A percentile compares a stretch with the other conserved stretches of the same genome.
phyloP scores from a whole-genome alignment of 805 yeast species.

The Pichia scutulata region DNA sequence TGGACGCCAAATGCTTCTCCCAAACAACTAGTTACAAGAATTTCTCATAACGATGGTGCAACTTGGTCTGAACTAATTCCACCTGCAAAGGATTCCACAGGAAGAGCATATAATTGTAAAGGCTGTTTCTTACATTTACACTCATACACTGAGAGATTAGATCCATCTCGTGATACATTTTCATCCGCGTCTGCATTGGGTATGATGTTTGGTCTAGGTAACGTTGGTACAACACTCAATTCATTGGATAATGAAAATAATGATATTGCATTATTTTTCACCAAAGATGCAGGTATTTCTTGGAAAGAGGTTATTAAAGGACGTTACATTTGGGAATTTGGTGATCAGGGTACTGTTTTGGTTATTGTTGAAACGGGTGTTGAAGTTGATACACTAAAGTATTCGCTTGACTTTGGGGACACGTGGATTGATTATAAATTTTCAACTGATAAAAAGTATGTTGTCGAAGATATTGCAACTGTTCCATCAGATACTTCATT shows the following conservation, averaged over 20 bases:
- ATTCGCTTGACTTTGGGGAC: constrained; percentile 73
- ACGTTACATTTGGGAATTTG: constrained; percentile 86
- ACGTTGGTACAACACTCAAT: constrained; percentile 61
- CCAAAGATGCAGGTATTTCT: constrained; percentile 84
- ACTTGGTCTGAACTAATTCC: constrained; percentile 71
- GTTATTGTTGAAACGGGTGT: constrained; percentile 57
- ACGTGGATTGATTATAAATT: constrained; percentile 68
- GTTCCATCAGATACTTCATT: constrained; percentile 88
- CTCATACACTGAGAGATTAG: constrained; percentile 83
- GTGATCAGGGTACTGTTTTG: constrained; percentile 87
- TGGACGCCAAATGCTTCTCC: constrained; percentile 17
- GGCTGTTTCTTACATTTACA: constrained; percentile 79
- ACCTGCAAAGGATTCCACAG: constrained; percentile 57
- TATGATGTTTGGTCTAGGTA: constrained; percentile 85
- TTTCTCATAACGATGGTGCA: constrained; percentile 88
- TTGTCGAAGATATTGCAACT: constrained; percentile 69
- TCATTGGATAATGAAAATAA: constrained; percentile 29
- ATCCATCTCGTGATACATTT: constrained; percentile 66
- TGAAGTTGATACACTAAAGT: constrained; percentile 49
- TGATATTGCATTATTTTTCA: constrained; percentile 58
- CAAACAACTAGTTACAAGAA: constrained; percentile 61
- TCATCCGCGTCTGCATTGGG: constrained; percentile 90
- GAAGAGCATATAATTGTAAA: constrained; percentile 43
- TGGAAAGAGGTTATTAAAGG: constrained; percentile 80
- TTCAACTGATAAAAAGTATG: constrained; percentile 38